Evolutionary conservation across 2,329 filamentous ascomycete species (phyloP).

Genomic region (Trichoderma aggressivum): DNA sequence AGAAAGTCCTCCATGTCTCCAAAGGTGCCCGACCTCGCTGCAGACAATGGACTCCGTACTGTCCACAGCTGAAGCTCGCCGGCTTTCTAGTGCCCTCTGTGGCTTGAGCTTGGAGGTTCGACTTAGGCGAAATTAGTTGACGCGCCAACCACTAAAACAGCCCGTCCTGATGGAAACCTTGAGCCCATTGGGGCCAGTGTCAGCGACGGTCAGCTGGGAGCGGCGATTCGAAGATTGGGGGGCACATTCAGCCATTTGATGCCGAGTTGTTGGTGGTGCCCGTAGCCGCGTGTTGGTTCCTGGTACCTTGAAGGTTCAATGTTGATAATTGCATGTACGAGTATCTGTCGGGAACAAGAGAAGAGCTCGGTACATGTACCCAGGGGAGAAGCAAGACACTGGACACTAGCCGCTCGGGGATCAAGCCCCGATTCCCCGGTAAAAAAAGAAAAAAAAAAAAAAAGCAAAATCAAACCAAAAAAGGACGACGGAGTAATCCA

Average conservation of each 20-base stretch:
- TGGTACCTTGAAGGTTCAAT: neutral
- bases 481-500: neutral
- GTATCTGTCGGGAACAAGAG: neutral
- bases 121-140: neutral
- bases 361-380: neutral
- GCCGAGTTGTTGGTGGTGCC: neutral
- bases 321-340: neutral
- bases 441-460: neutral
- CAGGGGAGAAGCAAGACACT: neutral
- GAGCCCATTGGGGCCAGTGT: neutral
- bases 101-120: neutral
- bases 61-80: neutral
- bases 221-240: neutral
- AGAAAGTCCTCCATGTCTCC: too few species aligned
- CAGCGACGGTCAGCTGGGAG: neutral
- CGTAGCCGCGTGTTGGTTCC: neutral
- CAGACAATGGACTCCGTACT: neutral
- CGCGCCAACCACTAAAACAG: neutral
- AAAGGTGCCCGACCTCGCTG: neutral
- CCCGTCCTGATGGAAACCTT: too few species aligned
- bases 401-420: neutral
- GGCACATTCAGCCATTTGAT: neutral
- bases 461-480: neutral
- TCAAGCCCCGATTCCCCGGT: neutral
- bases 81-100: neutral